Evolutionary conservation across 2,329 filamentous ascomycete species (phyloP), one percentile per base, ranked within the genome.

Genomic region (Clarireedia paspali): DNA sequence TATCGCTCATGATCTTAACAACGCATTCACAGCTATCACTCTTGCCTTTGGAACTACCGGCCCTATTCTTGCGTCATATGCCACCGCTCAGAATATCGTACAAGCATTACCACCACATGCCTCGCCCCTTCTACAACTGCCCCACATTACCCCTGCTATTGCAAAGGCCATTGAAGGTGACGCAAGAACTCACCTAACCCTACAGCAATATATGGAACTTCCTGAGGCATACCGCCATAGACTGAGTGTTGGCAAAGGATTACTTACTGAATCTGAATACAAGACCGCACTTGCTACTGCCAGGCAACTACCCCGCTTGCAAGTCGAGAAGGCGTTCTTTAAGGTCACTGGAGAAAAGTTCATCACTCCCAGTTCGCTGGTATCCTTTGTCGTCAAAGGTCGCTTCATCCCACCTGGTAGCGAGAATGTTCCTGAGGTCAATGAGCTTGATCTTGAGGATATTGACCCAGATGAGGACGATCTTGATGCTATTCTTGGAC

Each of bases 301-400:
- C 27, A 83, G 84, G 64, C 89, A 96, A 72, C 79, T 99, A 27
- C 94, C 94, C 1, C 82, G 84, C 61, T 78, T 99, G 55, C 82
- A 88, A 57, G 84, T 99, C 10, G 89, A 90, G 67, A 95, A 91
- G 74, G 89, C 91, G 6, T 99, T 96, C 74, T 99, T 99, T 83
- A 99, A 99, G 78, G 95, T 99, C 47, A 86, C 90, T 52, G 94
- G 94, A 68, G 95, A 99, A 74, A 89, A 88, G 63, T 88, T 87
- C 70, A 89, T 99, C 67, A 95, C 92, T 34, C 91, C 94, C 6
- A 89, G 88, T 57, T 95, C 91, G 56, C 81, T 99, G 39, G 92
- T 97, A 23, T 92, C 91, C 60, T 85, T 99, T 30, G 90, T 99
- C 51, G 84, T 99, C 70, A 99, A 99, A 77, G 91, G 88, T 34